Conservation (phyloP, 163 green algal species). For the Scenedesmus sp. region DNA sequence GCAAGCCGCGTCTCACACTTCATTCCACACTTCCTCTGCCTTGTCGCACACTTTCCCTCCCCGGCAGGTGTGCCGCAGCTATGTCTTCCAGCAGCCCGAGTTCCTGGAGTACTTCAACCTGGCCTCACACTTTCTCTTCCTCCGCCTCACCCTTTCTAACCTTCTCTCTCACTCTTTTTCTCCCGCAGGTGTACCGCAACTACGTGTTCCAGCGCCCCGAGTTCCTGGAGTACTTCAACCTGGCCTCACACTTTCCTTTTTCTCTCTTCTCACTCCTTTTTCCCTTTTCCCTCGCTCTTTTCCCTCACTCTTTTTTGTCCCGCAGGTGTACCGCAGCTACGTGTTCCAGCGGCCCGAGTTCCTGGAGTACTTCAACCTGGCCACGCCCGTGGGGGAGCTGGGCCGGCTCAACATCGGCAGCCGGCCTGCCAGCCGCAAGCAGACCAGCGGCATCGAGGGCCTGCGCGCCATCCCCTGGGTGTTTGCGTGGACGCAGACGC, state of each 20-base stretch:
- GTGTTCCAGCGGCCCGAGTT: slow-evolving; percentile 90
- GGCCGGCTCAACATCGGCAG: slow-evolving; percentile 97
- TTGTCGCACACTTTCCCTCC: background rate
- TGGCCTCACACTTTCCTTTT: slow-evolving; percentile 69
- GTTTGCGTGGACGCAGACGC: slow-evolving; percentile 98
- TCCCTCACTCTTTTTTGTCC: background rate
- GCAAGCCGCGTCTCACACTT: background rate
- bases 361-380: slow-evolving; percentile 92
- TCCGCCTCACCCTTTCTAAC: background rate
- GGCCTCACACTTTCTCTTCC: background rate
- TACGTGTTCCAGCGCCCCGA: slow-evolving; percentile 75
- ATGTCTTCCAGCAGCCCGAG: slow-evolving; percentile 75
- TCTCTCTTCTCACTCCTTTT: background rate
- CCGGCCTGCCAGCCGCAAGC: slow-evolving; percentile 87
- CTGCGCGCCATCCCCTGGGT: slow-evolving; percentile 99
- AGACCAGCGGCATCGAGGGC: slow-evolving; percentile 82
- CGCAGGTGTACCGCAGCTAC: slow-evolving; percentile 79
- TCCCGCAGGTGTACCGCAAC: slow-evolving; percentile 72
- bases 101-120: background rate
- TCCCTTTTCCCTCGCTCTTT: background rate
- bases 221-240: slow-evolving; percentile 95
- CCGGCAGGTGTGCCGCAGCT: slow-evolving; percentile 72
- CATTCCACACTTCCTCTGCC: background rate
- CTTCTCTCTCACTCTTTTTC: background rate
- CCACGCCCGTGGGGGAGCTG: slow-evolving; percentile 92